phyloP scores from a whole-genome alignment of 2,329 filamentous ascomycete genomes.

The Paracorniculantispora psalliotae region DNA sequence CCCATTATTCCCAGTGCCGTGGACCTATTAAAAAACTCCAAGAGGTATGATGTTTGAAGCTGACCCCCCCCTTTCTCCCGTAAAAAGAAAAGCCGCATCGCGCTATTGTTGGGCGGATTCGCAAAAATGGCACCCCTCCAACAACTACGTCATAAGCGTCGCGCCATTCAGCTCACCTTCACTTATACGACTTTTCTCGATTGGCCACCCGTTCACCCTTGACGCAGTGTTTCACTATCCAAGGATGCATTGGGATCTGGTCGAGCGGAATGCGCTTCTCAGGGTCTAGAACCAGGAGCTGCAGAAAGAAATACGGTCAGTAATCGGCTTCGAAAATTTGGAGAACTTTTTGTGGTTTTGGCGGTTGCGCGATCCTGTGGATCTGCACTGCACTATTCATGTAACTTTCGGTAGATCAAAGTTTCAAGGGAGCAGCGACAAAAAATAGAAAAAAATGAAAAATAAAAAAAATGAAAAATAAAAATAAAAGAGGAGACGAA shows the following conservation, averaged over 20 bases:
- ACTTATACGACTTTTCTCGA: slow-evolving; percentile 39
- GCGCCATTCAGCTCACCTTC: slow-evolving; percentile 1
- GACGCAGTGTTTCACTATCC: slow-evolving; percentile 93
- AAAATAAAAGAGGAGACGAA: slow-evolving; percentile 1
- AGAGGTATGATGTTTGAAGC: background rate
- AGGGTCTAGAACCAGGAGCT: slow-evolving; percentile 87
- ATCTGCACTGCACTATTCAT: background rate
- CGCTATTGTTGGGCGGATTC: background rate
- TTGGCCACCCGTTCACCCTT: slow-evolving; percentile 52
- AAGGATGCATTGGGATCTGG: slow-evolving; percentile 83
- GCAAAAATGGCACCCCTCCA: background rate
- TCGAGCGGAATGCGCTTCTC: slow-evolving; percentile 90
- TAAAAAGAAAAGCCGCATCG: background rate
- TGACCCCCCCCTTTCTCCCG: background rate
- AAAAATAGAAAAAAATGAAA: background rate
- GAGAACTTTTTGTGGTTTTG: background rate
- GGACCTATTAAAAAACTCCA: slow-evolving; percentile 9
- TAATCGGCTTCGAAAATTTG: background rate
- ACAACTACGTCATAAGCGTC: slow-evolving; percentile 6
- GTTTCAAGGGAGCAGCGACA: background rate
- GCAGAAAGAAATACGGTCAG: slow-evolving; percentile 14
- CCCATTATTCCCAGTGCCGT: slow-evolving; percentile 7
- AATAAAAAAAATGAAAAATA: background rate
- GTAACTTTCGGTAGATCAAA: slow-evolving; percentile 1
- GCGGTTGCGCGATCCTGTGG: background rate